Evolutionary conservation across 257 asterid genomes (phyloP).

Genomic region (Jaltomata sinuosa): DNA sequence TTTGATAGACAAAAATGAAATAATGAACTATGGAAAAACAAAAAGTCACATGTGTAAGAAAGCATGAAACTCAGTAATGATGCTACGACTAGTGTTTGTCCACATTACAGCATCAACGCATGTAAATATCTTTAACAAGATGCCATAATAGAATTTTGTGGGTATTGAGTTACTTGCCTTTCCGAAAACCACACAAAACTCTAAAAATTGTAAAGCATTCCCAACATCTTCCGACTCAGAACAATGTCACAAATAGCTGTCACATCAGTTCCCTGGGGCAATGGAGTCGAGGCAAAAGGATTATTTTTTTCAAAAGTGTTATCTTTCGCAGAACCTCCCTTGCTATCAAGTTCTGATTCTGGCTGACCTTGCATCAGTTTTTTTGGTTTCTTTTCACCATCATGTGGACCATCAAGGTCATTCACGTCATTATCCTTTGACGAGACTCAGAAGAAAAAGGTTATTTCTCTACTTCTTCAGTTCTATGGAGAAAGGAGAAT

Average conservation of each 20-base stretch:
- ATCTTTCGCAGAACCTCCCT: neutral
- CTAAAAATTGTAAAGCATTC: slow-evolving; percentile 68
- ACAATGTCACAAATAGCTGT: slow-evolving; percentile 40
- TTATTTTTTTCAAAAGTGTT: neutral
- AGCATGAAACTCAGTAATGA: neutral
- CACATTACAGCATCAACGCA: neutral
- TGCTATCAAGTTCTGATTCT: neutral
- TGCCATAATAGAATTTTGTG: neutral
- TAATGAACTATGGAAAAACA: neutral
- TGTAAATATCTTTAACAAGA: neutral
- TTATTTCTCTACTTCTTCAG: no score
- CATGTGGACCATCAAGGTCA: neutral
- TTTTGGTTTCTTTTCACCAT: slow-evolving; percentile 14
- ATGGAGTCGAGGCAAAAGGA: slow-evolving; percentile 6
- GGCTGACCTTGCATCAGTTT: slow-evolving; percentile 17
- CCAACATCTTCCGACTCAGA: slow-evolving; percentile 53
- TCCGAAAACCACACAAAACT: slow-evolving; percentile 67
- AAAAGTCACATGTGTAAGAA: neutral
- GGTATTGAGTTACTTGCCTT: slow-evolving; percentile 40
- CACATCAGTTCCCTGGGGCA: slow-evolving; percentile 52
- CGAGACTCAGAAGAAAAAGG: no score
- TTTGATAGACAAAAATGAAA: neutral
- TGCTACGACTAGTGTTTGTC: neutral
- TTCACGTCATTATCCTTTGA: no score
- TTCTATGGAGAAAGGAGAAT: no score